Percentiles rank a stretch among this genome's conserved stretches.
Evolutionary conservation across 2,329 filamentous ascomycete genomes (phyloP).

Genomic region (Capronia epimyces): DNA sequence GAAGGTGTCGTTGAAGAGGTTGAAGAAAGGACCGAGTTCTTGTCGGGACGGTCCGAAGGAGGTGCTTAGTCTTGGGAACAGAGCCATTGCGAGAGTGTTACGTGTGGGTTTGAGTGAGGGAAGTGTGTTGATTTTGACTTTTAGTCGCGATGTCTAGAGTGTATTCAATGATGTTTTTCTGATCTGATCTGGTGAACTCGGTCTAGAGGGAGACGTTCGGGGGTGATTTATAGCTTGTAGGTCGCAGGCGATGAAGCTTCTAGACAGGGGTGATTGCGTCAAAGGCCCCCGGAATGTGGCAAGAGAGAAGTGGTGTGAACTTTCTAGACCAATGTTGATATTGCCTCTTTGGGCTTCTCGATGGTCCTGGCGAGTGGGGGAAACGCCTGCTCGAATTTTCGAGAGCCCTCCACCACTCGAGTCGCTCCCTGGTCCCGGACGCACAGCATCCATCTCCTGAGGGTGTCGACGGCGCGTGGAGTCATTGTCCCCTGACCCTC

Average conservation of each 20-base stretch:
- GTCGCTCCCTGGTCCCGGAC: not conserved
- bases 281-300: not conserved
- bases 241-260: constrained; percentile 11
- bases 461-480: not conserved
- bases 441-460: not conserved
- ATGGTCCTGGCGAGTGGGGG: not conserved
- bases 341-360: constrained; percentile 1
- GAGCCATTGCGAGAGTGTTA: constrained; percentile 19
- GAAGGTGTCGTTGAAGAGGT: constrained; percentile 29
- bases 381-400: not conserved
- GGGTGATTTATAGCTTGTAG: constrained; percentile 12
- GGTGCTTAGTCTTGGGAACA: constrained; percentile 17
- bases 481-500: not conserved
- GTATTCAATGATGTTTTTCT: constrained; percentile 1
- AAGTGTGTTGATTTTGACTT: constrained; percentile 14
- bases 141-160: constrained; percentile 15
- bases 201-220: constrained; percentile 1
- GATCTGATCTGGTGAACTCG: constrained; percentile 4
- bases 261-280: constrained; percentile 2
- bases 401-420: not conserved
- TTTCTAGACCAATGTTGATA: not conserved
- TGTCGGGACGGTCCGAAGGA: constrained; percentile 19
- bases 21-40: constrained; percentile 23
- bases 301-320: constrained; percentile 1
- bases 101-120: constrained; percentile 10